Evolutionary conservation across 768 basidiomycete species (phyloP), one percentile per base, ranked within the genome.

Genomic region (Goffeauzyma gilvescens): DNA sequence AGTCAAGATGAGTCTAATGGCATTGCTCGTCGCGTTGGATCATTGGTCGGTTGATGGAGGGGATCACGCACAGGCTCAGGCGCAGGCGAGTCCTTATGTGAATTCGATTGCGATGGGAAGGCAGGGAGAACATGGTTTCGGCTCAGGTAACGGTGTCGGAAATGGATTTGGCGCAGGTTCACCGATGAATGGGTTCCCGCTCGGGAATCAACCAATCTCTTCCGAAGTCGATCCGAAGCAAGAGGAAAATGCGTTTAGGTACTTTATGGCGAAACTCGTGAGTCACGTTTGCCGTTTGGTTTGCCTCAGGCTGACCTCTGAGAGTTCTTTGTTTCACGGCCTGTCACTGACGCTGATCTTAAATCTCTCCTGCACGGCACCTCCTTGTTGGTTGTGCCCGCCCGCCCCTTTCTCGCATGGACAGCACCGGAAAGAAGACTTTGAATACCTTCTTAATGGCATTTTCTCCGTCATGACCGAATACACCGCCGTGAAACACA

Each of bases 341-440:
- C n/a, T n/a, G n/a, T n/a, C n/a, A n/a, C n/a, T n/a, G n/a, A n/a
- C n/a, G n/a, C n/a, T n/a, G n/a, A n/a, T n/a, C n/a, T n/a, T n/a
- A n/a, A n/a, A n/a, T n/a, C n/a, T n/a, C n/a, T n/a, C n/a, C n/a
- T n/a, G n/a, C n/a, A n/a, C n/a, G n/a, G n/a, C n/a, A n/a, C n/a
- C n/a, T n/a, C n/a, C n/a, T n/a, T n/a, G n/a, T n/a, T n/a, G n/a
- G n/a, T n/a, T n/a, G n/a, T n/a, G n/a, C n/a, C n/a, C n/a, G n/a
- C n/a, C n/a, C n/a, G 12, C 18, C 10, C 12, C 15, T n/a, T n/a
- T n/a, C n/a, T n/a, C n/a, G n/a, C n/a, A n/a, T n/a, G n/a, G n/a
- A 22, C 51, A 90, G 81, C 90, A 98, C 66, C 79, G 90, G 12
- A 73, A 74, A 2, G 76, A 80, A 64, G 93, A 98, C 61, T 84